These are phyloP conservation scores for Cyclotella choctawhatcheeana DNA, from an alignment of 108 stramenopile genomes.

Conservation along the genomic window DNA sequence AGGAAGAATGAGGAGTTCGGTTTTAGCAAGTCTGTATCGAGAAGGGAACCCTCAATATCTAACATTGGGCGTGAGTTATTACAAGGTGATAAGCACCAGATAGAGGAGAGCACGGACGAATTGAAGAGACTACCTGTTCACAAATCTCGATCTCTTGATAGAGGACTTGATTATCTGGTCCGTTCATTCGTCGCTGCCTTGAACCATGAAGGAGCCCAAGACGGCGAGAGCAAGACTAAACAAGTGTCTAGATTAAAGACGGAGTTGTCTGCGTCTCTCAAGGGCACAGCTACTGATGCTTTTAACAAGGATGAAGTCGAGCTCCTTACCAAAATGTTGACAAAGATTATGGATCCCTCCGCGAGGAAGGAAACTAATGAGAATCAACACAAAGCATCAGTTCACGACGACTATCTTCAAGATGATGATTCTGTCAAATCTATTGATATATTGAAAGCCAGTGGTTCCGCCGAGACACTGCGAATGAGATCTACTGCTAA, in stretches of 20 bases:
- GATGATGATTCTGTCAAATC: constrained; percentile 8
- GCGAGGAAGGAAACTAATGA: background rate
- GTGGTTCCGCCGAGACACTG: background rate
- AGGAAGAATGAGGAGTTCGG: background rate
- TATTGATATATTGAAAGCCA: background rate
- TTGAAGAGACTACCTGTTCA: background rate
- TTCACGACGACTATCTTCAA: background rate
- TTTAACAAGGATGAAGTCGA: background rate
- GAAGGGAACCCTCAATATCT: background rate
- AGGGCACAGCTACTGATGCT: background rate
- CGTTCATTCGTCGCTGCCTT: constrained; percentile 9
- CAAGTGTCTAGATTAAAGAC: background rate
- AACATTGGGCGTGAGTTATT: background rate
- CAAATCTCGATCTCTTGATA: constrained; percentile 20
- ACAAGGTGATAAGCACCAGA: background rate
- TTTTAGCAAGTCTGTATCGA: too few species aligned
- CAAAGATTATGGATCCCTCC: background rate
- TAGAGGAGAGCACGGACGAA: background rate
- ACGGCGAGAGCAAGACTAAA: background rate
- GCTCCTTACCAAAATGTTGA: background rate
- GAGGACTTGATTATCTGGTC: constrained; percentile 16
- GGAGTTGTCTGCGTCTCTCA: background rate
- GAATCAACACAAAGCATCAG: background rate
- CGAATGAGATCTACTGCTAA: background rate
- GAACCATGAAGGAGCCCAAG: background rate